Evolutionary conservation across 306 rosid genomes (phyloP).

Genomic region (Acacia crassicarpa): DNA sequence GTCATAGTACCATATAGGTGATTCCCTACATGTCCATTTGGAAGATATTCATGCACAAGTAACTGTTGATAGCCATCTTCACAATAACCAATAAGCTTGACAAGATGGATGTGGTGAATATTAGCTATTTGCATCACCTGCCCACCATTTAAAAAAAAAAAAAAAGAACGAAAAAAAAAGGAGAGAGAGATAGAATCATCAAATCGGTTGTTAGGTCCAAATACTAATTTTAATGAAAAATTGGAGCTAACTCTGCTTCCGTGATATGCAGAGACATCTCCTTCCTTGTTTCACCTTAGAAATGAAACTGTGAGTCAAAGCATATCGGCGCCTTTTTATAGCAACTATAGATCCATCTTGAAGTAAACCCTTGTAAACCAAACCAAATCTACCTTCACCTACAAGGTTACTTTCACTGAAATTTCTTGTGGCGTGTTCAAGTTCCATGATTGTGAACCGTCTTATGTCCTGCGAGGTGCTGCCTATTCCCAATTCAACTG

Average conservation of each 20-base stretch:
- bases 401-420: slow-evolving; percentile 55
- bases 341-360: slow-evolving; percentile 78
- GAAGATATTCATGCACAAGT: slow-evolving; percentile 63
- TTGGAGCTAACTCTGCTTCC: not conserved
- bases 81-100: slow-evolving; percentile 61
- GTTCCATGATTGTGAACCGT: slow-evolving; percentile 48
- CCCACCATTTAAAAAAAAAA: not conserved
- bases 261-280: slow-evolving; percentile 11
- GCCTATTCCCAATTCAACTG: slow-evolving; percentile 64
- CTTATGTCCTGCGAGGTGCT: slow-evolving; percentile 41
- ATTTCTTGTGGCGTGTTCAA: slow-evolving; percentile 62
- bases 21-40: slow-evolving; percentile 66
- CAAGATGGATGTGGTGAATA: slow-evolving; percentile 56
- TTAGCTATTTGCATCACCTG: slow-evolving; percentile 62
- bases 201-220: not conserved
- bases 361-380: slow-evolving; percentile 70
- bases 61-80: slow-evolving; percentile 62
- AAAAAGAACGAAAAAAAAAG: too few species aligned
- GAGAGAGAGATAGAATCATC: not conserved
- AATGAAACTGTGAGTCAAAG: slow-evolving; percentile 46
- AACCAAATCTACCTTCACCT: slow-evolving; percentile 73
- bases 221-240: not conserved
- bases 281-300: slow-evolving; percentile 43
- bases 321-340: slow-evolving; percentile 55
- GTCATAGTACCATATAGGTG: slow-evolving; percentile 61